These are phyloP conservation scores for Gossypium thurberi DNA, from an alignment of 345 rosid genomes.

Conservation along the genomic window DNA sequence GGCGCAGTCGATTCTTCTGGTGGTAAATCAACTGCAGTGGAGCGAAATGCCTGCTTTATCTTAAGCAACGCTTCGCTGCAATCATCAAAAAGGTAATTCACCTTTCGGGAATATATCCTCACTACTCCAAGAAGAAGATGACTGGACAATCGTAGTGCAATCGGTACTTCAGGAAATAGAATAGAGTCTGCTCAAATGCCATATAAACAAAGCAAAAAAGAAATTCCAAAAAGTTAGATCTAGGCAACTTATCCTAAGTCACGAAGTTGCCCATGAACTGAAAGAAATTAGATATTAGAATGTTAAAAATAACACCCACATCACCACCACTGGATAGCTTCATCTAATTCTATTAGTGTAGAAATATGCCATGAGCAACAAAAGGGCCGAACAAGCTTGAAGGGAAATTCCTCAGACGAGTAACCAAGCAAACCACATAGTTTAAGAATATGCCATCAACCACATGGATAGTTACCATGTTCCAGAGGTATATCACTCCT, in stretches of 20 bases:
- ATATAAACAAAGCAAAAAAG: background rate
- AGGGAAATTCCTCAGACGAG: background rate
- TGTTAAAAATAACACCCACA: background rate
- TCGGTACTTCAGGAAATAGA: slow-evolving; percentile 93
- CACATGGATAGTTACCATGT: background rate
- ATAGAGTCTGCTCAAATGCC: slow-evolving; percentile 68
- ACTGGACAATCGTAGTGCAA: slow-evolving; percentile 81
- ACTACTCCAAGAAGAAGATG: slow-evolving; percentile 99
- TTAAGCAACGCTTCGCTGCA: slow-evolving; percentile 98
- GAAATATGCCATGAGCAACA: background rate
- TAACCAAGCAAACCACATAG: background rate
- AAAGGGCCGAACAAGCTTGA: background rate
- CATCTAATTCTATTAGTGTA: background rate
- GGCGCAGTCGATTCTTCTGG: slow-evolving; percentile 99
- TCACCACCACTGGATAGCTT: background rate
- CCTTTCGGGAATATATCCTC: slow-evolving; percentile 96
- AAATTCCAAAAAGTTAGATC: background rate
- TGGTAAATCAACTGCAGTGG: slow-evolving; percentile 93
- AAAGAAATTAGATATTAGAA: background rate
- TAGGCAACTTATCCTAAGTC: background rate
- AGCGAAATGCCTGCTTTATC: slow-evolving; percentile 98
- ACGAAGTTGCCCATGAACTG: background rate
- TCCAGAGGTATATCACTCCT: background rate
- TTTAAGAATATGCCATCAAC: background rate
- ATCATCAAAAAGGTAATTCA: slow-evolving; percentile 96